These are phyloP conservation scores for Medicago lupulina DNA, from an alignment of 306 rosid species.

Conservation along the genomic window DNA sequence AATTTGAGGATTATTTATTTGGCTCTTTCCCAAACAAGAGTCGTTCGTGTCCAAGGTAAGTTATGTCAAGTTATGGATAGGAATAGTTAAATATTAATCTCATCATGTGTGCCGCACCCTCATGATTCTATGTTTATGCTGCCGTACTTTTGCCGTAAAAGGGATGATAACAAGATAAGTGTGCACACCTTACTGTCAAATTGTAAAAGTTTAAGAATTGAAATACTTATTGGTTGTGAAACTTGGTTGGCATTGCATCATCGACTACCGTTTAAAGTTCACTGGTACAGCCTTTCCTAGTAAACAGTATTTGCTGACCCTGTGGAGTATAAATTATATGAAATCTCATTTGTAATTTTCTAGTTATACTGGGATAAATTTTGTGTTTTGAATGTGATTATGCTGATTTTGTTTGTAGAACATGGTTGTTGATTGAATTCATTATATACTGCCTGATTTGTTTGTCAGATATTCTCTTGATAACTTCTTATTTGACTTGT, in stretches of 20 bases:
- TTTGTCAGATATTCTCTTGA: constrained; percentile 33
- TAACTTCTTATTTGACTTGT: constrained; percentile 42
- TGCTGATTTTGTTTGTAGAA: constrained; percentile 37
- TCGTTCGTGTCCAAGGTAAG: constrained; percentile 88
- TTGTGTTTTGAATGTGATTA: constrained; percentile 17
- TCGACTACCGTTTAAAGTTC: neutral
- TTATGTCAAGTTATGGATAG: constrained; percentile 18
- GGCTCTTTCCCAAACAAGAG: constrained; percentile 66
- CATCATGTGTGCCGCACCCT: neutral
- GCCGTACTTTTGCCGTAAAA: neutral
- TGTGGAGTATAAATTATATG: neutral
- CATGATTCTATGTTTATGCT: constrained; percentile 3
- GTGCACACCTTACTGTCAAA: neutral
- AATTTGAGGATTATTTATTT: constrained; percentile 74
- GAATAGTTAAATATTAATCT: neutral
- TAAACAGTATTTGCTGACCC: constrained; percentile 11
- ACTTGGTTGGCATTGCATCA: neutral
- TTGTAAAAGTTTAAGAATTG: neutral
- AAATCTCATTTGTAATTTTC: constrained; percentile 13
- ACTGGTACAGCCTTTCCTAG: neutral
- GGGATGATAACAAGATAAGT: neutral
- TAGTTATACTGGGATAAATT: neutral
- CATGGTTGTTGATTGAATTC: constrained; percentile 14
- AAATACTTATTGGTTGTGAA: neutral
- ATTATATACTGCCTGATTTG: constrained; percentile 22